These are phyloP conservation scores for Sporothrix globosa DNA, from an alignment of 2,329 filamentous ascomycete genomes.

Conservation along the genomic window DNA sequence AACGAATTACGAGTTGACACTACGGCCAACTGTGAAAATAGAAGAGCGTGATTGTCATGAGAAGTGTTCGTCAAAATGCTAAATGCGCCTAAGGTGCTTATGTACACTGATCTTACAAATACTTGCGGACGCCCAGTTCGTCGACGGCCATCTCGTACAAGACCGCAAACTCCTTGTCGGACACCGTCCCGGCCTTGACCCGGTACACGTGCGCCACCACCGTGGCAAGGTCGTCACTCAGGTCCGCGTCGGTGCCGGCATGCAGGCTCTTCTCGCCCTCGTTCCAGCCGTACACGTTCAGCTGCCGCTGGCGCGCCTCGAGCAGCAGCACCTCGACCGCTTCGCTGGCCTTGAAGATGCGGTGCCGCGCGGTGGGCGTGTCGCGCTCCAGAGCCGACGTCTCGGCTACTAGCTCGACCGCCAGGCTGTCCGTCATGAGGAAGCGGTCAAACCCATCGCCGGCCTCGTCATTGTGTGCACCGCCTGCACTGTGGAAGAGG, in stretches of 20 bases:
- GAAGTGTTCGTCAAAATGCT: conserved; percentile 9
- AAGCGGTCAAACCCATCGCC: conserved; percentile 35
- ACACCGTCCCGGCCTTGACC: conserved; percentile 29
- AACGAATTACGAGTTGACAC: background rate
- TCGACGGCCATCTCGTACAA: conserved; percentile 37
- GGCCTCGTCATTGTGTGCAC: background rate
- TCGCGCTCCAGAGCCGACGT: conserved; percentile 34
- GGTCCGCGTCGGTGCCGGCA: conserved; percentile 33
- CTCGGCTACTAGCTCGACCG: conserved; percentile 44
- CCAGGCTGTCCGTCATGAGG: conserved; percentile 41
- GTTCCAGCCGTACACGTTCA: conserved; percentile 4
- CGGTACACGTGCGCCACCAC: conserved; percentile 39
- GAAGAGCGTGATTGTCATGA: conserved; percentile 14
- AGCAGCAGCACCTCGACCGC: conserved; percentile 39
- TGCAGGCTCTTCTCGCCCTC: background rate
- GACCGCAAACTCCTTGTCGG: conserved; percentile 35
- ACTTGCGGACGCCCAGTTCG: conserved; percentile 41
- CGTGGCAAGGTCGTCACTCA: conserved; percentile 38
- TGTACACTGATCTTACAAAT: conserved; percentile 8
- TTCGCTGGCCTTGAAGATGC: conserved; percentile 40
- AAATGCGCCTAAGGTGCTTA: background rate
- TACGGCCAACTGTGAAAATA: background rate
- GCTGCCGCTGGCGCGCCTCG: conserved; percentile 22
- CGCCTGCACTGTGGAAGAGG: conserved; percentile 37
- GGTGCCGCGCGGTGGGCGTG: conserved; percentile 38